Evolutionary conservation across 352 stramenopile genomes (phyloP).

Genomic region (Pythium oligandrum): DNA sequence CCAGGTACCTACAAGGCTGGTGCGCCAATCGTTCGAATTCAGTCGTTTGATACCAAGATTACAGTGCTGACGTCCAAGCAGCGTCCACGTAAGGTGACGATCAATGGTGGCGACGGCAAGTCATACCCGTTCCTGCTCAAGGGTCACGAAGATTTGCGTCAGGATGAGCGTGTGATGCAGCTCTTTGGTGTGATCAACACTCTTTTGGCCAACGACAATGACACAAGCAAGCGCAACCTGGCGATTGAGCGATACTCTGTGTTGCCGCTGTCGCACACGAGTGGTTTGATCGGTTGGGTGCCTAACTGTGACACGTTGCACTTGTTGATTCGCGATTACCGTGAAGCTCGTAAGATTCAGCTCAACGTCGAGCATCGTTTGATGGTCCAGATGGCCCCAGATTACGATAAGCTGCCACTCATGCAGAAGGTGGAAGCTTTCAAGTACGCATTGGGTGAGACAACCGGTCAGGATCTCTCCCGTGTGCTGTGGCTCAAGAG

Average conservation of each 20-base stretch:
- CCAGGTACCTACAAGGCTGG: conserved; percentile 89
- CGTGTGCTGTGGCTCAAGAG: conserved; percentile 99
- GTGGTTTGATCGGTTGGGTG: conserved; percentile 98
- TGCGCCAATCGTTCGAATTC: conserved; percentile 82
- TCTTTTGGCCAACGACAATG: conserved; percentile 95
- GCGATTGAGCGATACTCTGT: conserved; percentile 99
- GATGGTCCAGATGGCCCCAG: conserved; percentile 95
- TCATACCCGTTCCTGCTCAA: conserved; percentile 99
- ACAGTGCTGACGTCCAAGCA: conserved; percentile 99
- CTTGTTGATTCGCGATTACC: conserved; percentile 97
- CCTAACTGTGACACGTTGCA: conserved; percentile 99
- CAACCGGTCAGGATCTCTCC: conserved; percentile 96
- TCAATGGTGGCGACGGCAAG: conserved; percentile 97
- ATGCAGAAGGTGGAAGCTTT: conserved; percentile 99
- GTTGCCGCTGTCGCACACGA: conserved; percentile 97
- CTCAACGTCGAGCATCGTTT: conserved; percentile 96
- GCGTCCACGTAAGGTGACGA: conserved; percentile 97
- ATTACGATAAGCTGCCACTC: conserved; percentile 98
- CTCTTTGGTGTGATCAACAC: conserved; percentile 99
- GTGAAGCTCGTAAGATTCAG: conserved; percentile 90
- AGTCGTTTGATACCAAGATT: conserved; percentile 93
- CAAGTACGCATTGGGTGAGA: conserved; percentile 90
- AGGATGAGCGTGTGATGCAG: conserved; percentile 99
- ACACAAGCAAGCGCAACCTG: conserved; percentile 98
- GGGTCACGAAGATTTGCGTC: conserved; percentile 99